Percentiles rank a stretch among this genome's conserved stretches.
phyloP scores from a whole-genome alignment of 805 yeast species.

The Clavispora santaluciae region DNA sequence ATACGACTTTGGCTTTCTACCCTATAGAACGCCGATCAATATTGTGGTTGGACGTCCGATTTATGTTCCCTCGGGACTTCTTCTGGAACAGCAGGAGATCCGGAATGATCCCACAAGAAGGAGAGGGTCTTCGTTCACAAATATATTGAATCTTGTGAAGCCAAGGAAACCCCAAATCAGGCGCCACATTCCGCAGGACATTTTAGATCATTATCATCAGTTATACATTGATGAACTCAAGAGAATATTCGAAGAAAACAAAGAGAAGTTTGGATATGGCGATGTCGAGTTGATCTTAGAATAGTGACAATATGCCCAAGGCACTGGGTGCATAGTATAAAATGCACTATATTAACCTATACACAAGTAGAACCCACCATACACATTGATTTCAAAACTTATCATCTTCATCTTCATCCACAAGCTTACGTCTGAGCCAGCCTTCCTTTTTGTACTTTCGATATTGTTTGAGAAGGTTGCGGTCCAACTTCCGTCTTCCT shows the following conservation, averaged over 20 bases:
- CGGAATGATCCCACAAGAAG: slow-evolving; percentile 3
- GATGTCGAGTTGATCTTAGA: slow-evolving; percentile 46
- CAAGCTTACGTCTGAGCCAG: slow-evolving; percentile 4
- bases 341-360: slow-evolving; percentile 1
- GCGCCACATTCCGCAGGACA: slow-evolving; percentile 32
- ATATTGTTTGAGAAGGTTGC: slow-evolving; percentile 30
- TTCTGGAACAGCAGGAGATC: slow-evolving; percentile 24
- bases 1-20: slow-evolving; percentile 86
- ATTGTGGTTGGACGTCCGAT: slow-evolving; percentile 73
- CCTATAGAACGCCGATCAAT: slow-evolving; percentile 75
- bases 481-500: slow-evolving; percentile 31
- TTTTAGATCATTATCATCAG: slow-evolving; percentile 65
- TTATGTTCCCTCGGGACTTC: slow-evolving; percentile 42
- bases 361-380: not conserved
- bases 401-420: slow-evolving; percentile 7
- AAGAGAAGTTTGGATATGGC: slow-evolving; percentile 47
- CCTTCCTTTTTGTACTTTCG: slow-evolving; percentile 14
- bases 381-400: slow-evolving; percentile 1
- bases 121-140: slow-evolving; percentile 24
- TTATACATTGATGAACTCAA: slow-evolving; percentile 62
- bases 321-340: not conserved
- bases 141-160: slow-evolving; percentile 22
- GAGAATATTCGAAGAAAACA: slow-evolving; percentile 63
- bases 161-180: slow-evolving; percentile 15
- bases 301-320: too few species aligned